Evolutionary conservation across 352 stramenopile genomes (phyloP).

Genomic region (Globisporangium recalcitrans): DNA sequence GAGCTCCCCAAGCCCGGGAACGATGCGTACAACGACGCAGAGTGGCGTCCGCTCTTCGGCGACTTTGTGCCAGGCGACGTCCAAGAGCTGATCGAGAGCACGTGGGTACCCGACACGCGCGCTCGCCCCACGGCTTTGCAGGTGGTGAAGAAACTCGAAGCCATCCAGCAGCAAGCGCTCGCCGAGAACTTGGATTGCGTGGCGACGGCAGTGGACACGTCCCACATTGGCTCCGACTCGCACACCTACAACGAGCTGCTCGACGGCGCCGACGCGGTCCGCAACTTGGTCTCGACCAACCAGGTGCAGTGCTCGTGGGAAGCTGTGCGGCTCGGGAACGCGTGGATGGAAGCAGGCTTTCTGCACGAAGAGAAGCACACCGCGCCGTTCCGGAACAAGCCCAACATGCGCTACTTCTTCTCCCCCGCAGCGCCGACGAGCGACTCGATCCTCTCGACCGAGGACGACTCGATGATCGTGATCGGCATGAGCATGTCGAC

Average conservation of each 20-base stretch:
- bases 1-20: constrained; percentile 35
- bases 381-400: constrained; percentile 27
- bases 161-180: constrained; percentile 30
- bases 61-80: constrained; percentile 27
- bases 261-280: constrained; percentile 13
- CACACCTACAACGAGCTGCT: constrained; percentile 22
- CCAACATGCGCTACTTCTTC: constrained; percentile 14
- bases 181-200: constrained; percentile 25
- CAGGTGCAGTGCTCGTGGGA: constrained; percentile 42
- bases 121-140: constrained; percentile 36
- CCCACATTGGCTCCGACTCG: constrained; percentile 28
- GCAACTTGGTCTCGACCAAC: constrained; percentile 19
- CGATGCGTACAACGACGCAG: constrained; percentile 47
- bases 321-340: constrained; percentile 51
- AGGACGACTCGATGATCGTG: constrained; percentile 16
- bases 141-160: constrained; percentile 39
- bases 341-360: constrained; percentile 53
- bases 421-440: neutral
- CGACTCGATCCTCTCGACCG: constrained; percentile 10
- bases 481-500: constrained; percentile 19
- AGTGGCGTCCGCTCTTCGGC: constrained; percentile 37
- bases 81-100: constrained; percentile 35
- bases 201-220: constrained; percentile 25
- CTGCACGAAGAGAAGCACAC: constrained; percentile 49
- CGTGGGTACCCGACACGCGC: constrained; percentile 34